Conservation (phyloP, 2,329 filamentous ascomycete species). For the Hypoxylon sp. region DNA sequence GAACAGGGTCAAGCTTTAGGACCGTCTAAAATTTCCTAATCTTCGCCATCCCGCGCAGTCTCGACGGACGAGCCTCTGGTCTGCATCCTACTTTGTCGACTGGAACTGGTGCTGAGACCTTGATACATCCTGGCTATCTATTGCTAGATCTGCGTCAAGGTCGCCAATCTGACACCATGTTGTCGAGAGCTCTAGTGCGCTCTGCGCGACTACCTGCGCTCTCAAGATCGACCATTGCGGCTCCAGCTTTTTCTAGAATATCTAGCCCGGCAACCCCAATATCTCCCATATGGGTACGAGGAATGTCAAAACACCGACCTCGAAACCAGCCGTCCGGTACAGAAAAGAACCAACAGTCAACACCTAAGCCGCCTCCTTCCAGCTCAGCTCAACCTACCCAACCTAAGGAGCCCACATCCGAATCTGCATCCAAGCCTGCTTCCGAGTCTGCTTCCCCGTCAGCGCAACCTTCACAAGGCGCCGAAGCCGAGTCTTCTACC, state of each 20-base stretch:
- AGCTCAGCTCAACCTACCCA: slow-evolving; percentile 10
- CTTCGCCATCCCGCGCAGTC: slow-evolving; percentile 16
- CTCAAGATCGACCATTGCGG: slow-evolving; percentile 46
- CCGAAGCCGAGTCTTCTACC: slow-evolving; percentile 29
- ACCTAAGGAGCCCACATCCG: neutral
- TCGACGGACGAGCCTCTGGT: slow-evolving; percentile 21
- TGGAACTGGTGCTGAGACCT: slow-evolving; percentile 16
- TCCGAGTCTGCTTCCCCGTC: slow-evolving; percentile 30
- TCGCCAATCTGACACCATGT: slow-evolving; percentile 50
- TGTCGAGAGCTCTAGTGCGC: slow-evolving; percentile 57
- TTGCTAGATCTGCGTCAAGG: slow-evolving; percentile 13
- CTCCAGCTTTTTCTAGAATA: slow-evolving; percentile 50
- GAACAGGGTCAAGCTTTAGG: slow-evolving; percentile 21
- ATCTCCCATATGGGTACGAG: slow-evolving; percentile 60
- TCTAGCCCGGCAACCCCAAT: slow-evolving; percentile 52
- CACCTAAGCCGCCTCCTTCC: slow-evolving; percentile 28
- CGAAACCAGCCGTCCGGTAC: slow-evolving; percentile 34
- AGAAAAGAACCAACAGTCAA: slow-evolving; percentile 26
- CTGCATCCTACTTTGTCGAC: slow-evolving; percentile 8
- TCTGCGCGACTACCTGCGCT: slow-evolving; percentile 54
- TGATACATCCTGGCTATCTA: neutral
- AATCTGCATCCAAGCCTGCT: slow-evolving; percentile 13
- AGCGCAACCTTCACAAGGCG: slow-evolving; percentile 31
- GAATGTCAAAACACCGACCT: slow-evolving; percentile 58
- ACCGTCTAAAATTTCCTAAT: slow-evolving; percentile 29